Base-by-base conservation (phyloP, 2,329 filamentous ascomycete genomes). In the Colletotrichum phormii region DNA sequence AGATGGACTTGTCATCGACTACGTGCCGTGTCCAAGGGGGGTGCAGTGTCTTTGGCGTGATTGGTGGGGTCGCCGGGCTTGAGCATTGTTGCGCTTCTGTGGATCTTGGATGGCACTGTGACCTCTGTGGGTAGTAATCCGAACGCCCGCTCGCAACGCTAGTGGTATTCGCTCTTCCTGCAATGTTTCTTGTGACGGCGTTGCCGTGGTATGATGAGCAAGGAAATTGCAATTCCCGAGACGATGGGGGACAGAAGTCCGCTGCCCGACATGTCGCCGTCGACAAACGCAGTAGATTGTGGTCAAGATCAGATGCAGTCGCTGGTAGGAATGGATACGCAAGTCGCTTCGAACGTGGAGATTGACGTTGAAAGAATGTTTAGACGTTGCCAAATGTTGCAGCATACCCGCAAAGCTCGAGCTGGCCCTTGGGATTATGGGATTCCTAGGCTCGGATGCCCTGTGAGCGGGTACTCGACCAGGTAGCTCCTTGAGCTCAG, bases 81-180 rank as follows among this genome's bases (percentile, higher is more conserved):
- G 53, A 59, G 42, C 58, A 62, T 33, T 12, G 42, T 62, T 22
- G 31, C 37, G 37, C 37, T 51, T 26, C 12, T 49, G 46, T 42
- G 62, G 60, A 51, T 63, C 53, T 31, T 22, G 24, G 18, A 67
- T 71, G 62, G 46, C 18, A 71, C 63, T 55, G 63, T 61, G 51
- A 55, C 53, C 33, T 65, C 58, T 51, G 51, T 51, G 64, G 26
- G 64, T 72, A 46, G 69, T 18, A 67, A 58, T 68, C 58, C 69
- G 64, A 68, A 49, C 69, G 58, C 69, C 69, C 53, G 69, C 64
- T 63, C 59, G 51, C n/a, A 51, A 51, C 69, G 69, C 69, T 68
- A 64, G 69, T 63, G 53, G 64, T 49, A 9, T 24, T 59, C 53
- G 69, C 53, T 33, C 64, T 68, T 67, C 64, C 49, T 62, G 57